Evolutionary conservation across 805 yeast species (phyloP), one percentile per base, ranked within the genome.

Genomic region (Brettanomyces sp.): DNA sequence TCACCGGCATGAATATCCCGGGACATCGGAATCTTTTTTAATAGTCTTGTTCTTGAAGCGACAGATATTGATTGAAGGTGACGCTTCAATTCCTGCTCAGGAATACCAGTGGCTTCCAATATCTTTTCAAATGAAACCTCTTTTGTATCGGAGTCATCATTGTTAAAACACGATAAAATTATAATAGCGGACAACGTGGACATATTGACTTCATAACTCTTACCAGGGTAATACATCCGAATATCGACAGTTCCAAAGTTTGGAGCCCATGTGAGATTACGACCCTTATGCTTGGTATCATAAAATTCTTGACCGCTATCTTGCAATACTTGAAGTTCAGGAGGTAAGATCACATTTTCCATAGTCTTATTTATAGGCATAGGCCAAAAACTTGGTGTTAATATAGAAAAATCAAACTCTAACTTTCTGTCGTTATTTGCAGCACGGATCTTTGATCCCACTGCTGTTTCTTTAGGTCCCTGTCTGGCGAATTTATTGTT

Each of bases 171-270:
- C 0, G 56, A 38, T 46, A 86, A 61, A 59, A 91, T 74, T 24
- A 93, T 79, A 1, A 85, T 65, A n/a, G 85, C 90, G 11, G 95
- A 83, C 52, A 81, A 79, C 0, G 95, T 73, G 0, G 96, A 82
- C 77, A 89, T 73, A 50, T 80, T 85, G 39, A 90, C 74, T 47
- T 85, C 90, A 57, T 91, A 90, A 1, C 82, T 75, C 42, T 77
- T 74, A 32, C 79, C 74, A 4, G 82, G 80, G 53, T 82, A 85
- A 34, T 80, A 72, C 54, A 84, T 80, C 44, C 84, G 71, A 45
- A 91, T 70, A 55, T 90, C 97, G 48, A 87, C 81, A 5, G 86
- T 78, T 5, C 96, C 95, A 56, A 86, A 76, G 52, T 80, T 80
- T 23, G 90, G 86, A 35, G 88, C 81, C 97, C 97, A 93, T 7